Evolutionary conservation across 495 filamentous ascomycete genomes (phyloP).

Genomic region (Choiromyces venosus): DNA sequence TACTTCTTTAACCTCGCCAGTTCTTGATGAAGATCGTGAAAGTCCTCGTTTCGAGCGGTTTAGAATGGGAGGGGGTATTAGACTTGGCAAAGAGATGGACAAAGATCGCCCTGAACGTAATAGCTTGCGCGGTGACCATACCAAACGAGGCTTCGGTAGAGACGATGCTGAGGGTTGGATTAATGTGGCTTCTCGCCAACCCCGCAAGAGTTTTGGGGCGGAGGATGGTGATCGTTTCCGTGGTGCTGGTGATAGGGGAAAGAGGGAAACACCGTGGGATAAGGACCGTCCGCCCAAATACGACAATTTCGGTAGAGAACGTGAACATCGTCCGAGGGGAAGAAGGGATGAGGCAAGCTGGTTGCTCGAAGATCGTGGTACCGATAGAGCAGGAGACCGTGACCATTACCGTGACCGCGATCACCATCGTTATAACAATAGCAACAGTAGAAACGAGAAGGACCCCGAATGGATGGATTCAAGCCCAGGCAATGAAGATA

Average conservation of each 20-base stretch:
- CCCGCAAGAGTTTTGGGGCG: conserved; percentile 59
- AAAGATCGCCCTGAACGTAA: conserved; percentile 50
- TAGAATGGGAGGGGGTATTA: conserved; percentile 59
- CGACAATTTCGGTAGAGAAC: conserved; percentile 56
- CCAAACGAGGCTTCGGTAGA: conserved; percentile 44
- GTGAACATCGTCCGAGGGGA: conserved; percentile 44
- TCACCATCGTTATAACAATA: conserved; percentile 39
- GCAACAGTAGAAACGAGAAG: conserved; percentile 54
- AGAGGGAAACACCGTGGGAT: conserved; percentile 52
- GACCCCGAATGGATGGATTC: conserved; percentile 81
- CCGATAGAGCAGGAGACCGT: conserved; percentile 61
- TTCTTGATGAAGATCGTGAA: conserved; percentile 41
- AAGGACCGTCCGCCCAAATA: conserved; percentile 53
- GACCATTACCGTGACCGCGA: conserved; percentile 39
- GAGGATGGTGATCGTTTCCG: conserved; percentile 59
- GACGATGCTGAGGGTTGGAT: conserved; percentile 53
- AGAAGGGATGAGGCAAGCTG: conserved; percentile 48
- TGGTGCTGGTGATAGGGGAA: conserved; percentile 47
- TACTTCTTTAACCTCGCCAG: conserved; percentile 30
- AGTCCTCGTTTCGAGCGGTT: conserved; percentile 53
- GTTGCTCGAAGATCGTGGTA: conserved; percentile 47
- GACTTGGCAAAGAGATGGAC: conserved; percentile 59
- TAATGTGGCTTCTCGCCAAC: conserved; percentile 45
- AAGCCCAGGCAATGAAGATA: conserved; percentile 63
- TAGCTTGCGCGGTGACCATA: conserved; percentile 47